Evolutionary conservation across 805 yeast species (phyloP).

Genomic region (Candida vaughaniae): DNA sequence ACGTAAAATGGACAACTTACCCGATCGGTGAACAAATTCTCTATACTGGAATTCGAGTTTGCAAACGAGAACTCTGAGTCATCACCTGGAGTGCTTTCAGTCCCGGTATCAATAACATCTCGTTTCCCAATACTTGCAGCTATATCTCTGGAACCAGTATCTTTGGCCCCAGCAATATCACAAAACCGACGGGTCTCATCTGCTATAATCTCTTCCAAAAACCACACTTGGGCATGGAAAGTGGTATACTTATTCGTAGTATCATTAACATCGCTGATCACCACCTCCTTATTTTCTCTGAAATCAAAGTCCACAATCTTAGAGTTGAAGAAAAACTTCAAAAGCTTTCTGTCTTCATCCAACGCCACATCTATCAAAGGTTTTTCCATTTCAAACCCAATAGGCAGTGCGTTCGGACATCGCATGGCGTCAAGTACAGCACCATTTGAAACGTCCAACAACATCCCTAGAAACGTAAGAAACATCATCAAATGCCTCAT

Average conservation of each 20-base stretch:
- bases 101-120: not conserved
- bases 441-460: too few relatives aligned
- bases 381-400: constrained; percentile 21
- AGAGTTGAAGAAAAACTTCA: constrained; percentile 37
- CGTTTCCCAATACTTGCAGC: not conserved
- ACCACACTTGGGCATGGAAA: constrained; percentile 43
- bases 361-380: constrained; percentile 35
- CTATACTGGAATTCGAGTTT: constrained; percentile 18
- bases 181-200: constrained; percentile 46
- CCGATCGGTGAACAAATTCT: constrained; percentile 21
- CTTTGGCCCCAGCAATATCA: constrained; percentile 37
- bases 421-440: too few relatives aligned
- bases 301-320: constrained; percentile 19
- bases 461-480: too few relatives aligned
- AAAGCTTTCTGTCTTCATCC: constrained; percentile 25
- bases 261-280: constrained; percentile 43
- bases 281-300: constrained; percentile 9
- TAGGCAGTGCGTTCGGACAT: too few relatives aligned
- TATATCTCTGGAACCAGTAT: constrained; percentile 17
- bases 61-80: constrained; percentile 11
- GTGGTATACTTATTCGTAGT: constrained; percentile 50
- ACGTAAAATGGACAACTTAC: constrained; percentile 36
- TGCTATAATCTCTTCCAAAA: constrained; percentile 41
- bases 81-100: not conserved
- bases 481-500: too few relatives aligned